Conservation (phyloP, 495 filamentous ascomycete species). For the Amorphotheca resinae region DNA sequence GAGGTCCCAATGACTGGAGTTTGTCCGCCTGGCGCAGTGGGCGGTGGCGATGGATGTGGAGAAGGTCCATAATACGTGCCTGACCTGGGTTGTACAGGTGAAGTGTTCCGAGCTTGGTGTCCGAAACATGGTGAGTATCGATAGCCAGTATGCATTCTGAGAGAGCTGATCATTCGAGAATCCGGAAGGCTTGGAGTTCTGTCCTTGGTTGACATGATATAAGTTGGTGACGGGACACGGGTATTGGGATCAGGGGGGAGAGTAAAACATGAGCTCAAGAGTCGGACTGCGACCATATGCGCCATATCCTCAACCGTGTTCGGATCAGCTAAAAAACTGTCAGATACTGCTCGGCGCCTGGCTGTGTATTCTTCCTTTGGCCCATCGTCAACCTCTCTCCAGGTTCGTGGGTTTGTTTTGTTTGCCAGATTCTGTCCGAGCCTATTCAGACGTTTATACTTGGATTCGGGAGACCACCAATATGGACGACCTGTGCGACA, state of each 20-base stretch:
- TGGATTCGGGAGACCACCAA: conserved; percentile 18
- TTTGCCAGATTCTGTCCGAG: neutral
- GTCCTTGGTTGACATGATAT: neutral
- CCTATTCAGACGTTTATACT: conserved; percentile 10
- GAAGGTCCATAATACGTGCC: conserved; percentile 7
- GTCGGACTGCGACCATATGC: conserved; percentile 21
- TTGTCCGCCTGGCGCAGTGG: neutral
- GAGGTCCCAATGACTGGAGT: conserved; percentile 1
- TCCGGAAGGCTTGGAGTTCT: conserved; percentile 3
- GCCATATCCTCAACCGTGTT: conserved; percentile 11
- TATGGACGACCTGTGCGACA: conserved; percentile 18
- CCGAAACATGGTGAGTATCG: conserved; percentile 23
- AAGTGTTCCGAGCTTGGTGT: conserved; percentile 22
- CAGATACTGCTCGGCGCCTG: conserved; percentile 12
- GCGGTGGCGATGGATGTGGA: neutral
- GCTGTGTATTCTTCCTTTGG: neutral
- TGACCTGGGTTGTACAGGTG: conserved; percentile 14
- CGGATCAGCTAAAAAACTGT: conserved; percentile 8
- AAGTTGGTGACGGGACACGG: neutral
- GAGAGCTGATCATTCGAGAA: conserved; percentile 20
- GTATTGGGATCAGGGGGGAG: conserved; percentile 11
- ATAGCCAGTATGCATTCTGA: conserved; percentile 23
- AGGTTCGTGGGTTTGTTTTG: conserved; percentile 1
- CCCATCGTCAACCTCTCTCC: conserved; percentile 2
- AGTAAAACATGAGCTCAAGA: conserved; percentile 23